Evolutionary conservation across 345 rosid species (phyloP).

Genomic region (Syzygium jambos): DNA sequence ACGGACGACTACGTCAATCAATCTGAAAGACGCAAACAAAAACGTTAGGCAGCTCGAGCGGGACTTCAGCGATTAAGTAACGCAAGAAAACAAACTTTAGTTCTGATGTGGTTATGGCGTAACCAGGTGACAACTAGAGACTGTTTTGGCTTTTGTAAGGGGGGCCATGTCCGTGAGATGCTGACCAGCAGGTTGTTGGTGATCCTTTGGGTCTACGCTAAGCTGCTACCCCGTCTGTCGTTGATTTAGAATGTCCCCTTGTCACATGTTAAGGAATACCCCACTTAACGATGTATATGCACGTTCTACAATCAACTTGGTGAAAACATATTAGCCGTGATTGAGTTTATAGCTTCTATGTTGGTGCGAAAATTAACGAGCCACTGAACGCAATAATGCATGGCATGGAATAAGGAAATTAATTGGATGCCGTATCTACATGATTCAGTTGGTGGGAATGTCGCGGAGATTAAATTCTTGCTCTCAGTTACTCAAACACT

Average conservation of each 20-base stretch:
- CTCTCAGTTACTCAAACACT: neutral
- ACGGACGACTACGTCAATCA: neutral
- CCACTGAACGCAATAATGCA: neutral
- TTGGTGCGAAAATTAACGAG: neutral
- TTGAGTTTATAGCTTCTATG: neutral
- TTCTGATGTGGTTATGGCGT: neutral
- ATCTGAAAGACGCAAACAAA: neutral
- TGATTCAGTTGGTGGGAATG: neutral
- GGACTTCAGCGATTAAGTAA: neutral
- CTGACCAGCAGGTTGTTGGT: neutral
- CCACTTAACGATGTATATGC: neutral
- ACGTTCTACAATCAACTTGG: neutral
- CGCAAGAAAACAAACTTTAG: neutral
- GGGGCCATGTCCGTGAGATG: neutral
- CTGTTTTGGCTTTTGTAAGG: neutral
- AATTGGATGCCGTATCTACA: accelerated
- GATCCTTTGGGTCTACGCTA: neutral
- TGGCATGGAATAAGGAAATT: neutral
- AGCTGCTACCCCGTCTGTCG: neutral
- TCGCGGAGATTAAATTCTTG: neutral
- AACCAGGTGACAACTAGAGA: neutral
- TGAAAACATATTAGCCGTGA: neutral
- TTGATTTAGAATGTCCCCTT: neutral
- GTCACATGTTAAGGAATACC: neutral
- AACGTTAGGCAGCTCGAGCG: neutral